phyloP scores from a whole-genome alignment of 2,329 filamentous ascomycete species.

The Huntiella bhutanensis region DNA sequence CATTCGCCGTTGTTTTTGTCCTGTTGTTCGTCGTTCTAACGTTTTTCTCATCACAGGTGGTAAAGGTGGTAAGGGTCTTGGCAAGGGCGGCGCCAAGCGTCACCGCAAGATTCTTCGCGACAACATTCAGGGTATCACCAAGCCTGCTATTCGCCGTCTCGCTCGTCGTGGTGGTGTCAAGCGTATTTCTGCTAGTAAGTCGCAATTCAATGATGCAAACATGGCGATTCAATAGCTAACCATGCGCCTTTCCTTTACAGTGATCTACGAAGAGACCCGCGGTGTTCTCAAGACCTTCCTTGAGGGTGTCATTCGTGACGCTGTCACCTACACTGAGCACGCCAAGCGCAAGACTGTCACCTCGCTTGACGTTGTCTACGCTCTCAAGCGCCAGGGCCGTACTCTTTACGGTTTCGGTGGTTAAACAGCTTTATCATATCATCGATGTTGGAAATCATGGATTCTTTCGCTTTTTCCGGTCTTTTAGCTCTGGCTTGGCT shows the following conservation, averaged over 20 bases:
- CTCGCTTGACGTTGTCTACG: constrained; percentile 48
- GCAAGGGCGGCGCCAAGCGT: constrained; percentile 96
- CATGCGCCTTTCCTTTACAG: background rate
- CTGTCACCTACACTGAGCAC: constrained; percentile 63
- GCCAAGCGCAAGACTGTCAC: constrained; percentile 69
- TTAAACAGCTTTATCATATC: constrained; percentile 28
- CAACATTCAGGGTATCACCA: constrained; percentile 99
- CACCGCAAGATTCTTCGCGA: constrained; percentile 98
- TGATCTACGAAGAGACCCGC: constrained; percentile 66
- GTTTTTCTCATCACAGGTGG: constrained; percentile 32
- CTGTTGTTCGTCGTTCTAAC: constrained; percentile 3
- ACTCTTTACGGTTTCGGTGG: constrained; percentile 82
- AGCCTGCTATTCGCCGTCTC: constrained; percentile 96
- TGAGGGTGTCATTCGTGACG: constrained; percentile 57
- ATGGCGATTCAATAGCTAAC: background rate
- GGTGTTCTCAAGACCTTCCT: constrained; percentile 65
- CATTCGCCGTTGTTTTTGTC: background rate
- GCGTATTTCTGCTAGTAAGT: constrained; percentile 74
- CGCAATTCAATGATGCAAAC: background rate
- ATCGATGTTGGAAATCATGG: background rate
- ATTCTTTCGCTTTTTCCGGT: background rate
- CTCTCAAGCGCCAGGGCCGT: constrained; percentile 50
- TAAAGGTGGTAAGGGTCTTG: constrained; percentile 94
- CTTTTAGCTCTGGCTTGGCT: too few relatives aligned
- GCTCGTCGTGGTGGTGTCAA: constrained; percentile 98